Base-by-base conservation (phyloP, 2,329 filamentous ascomycete genomes). In the Alternaria ventricosa region DNA sequence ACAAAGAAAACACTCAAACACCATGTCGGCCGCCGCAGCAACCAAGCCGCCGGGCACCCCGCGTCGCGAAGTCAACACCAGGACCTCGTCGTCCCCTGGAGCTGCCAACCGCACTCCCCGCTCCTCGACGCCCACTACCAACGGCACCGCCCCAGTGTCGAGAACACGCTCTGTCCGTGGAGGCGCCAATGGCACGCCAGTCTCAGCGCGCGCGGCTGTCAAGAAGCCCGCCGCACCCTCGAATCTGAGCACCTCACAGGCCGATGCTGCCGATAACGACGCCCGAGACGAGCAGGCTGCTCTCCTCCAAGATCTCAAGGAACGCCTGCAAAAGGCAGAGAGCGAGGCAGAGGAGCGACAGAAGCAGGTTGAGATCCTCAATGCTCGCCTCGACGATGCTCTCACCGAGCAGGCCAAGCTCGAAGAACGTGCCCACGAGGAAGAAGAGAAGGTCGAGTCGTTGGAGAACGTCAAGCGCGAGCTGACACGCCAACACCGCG, bases 401-500 rank as follows among this genome's bases (percentile, higher is more conserved):
- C 82, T 91, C 61, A 88, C 88, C 70, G 94, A 97, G 79, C 94
- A 97, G 75, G 88, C 88, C 57, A 93, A 92, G 81, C 83, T 97
- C 36, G 96, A 99, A 79, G 95, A 98, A 78, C 89, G 89, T 67
- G 86, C 92, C 49, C 94, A 97, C 78, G 94, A 97, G 80, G 90
- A 89, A 74, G 94, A 96, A 65, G 92, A 95, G 79, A 89, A 90
- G 75, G 87, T 95, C 62, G 94, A 97, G 80, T 84, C 87, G 8
- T 85, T 98, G 57, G 89, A 90, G 75, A 94, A 92, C 73, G 93
- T 97, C 75, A 94, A 96, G 82, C 89, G 92, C 72, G 94, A 98
- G 71, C 86, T 90, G 59, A 88, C 90, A 28, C 88, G 94, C 67
- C 91, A 96, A 80, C 92, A 93, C 75, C 89, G 95, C 68, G 96